Percentiles rank a stretch among this genome's conserved stretches.
Conservation (phyloP, 176 grass and related monocot genomes). For the Oryza coarctata region DNA sequence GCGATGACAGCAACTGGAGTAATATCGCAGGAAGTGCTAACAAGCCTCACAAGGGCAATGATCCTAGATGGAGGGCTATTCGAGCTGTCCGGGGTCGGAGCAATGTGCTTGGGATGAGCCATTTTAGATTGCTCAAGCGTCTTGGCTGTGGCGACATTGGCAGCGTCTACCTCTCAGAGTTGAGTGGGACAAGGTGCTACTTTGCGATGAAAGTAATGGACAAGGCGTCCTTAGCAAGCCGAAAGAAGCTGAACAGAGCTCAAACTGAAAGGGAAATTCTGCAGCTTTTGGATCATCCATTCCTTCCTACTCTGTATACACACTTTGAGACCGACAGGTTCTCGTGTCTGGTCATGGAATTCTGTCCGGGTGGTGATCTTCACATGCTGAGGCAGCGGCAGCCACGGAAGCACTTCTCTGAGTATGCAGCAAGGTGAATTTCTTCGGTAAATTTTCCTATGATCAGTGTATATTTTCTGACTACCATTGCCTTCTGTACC, state of each 20-base stretch:
- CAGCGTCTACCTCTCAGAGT: conserved; percentile 80
- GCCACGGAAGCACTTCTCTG: conserved; percentile 73
- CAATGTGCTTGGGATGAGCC: conserved; percentile 75
- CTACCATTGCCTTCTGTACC: neutral
- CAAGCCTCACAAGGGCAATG: conserved; percentile 94
- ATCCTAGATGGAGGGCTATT: conserved; percentile 82
- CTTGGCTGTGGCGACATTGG: conserved; percentile 85
- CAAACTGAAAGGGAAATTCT: conserved; percentile 84
- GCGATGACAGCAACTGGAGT: conserved; percentile 78
- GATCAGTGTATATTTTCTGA: neutral
- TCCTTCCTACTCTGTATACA: conserved; percentile 75
- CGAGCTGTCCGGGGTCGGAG: conserved; percentile 62
- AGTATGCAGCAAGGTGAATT: conserved; percentile 71
- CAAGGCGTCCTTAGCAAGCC: conserved; percentile 68
- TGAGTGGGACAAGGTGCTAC: conserved; percentile 76
- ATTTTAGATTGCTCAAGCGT: conserved; percentile 75
- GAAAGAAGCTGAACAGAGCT: conserved; percentile 72
- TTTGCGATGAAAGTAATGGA: conserved; percentile 95
- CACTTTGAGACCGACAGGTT: conserved; percentile 81
- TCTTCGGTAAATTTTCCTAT: neutral
- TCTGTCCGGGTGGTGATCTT: conserved; percentile 82
- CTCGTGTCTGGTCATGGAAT: conserved; percentile 90
- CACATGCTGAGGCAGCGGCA: conserved; percentile 73
- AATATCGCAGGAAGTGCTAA: conserved; percentile 57
- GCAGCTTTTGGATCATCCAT: conserved; percentile 77